Evolutionary conservation across 768 basidiomycete species (phyloP).

Genomic region (Leccinum arenicola): DNA sequence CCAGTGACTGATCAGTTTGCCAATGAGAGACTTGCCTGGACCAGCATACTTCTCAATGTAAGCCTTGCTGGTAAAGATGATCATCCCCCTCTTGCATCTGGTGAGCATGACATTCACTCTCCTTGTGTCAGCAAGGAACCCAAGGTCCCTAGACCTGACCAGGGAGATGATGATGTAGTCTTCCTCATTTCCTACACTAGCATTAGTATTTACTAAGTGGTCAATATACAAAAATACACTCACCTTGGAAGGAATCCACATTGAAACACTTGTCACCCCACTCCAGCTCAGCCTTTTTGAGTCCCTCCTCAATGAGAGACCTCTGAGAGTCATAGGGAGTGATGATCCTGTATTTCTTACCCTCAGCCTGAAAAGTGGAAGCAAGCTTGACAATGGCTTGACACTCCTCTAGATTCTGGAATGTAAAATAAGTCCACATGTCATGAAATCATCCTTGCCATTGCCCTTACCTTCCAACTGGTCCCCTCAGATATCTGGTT

Average conservation of each 20-base stretch:
- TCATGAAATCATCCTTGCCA: background rate
- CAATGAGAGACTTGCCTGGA: slow-evolving; percentile 46
- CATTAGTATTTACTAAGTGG: background rate
- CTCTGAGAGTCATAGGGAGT: slow-evolving; percentile 83
- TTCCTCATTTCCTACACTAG: slow-evolving; percentile 71
- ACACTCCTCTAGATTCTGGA: slow-evolving; percentile 61
- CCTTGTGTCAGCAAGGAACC: slow-evolving; percentile 63
- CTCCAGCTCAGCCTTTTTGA: slow-evolving; percentile 47
- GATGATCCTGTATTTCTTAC: slow-evolving; percentile 59
- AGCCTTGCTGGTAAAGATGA: slow-evolving; percentile 58
- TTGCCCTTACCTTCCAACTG: slow-evolving; percentile 39
- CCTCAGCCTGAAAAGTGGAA: slow-evolving; percentile 47
- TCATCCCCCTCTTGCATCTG: slow-evolving; percentile 76
- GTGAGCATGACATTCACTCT: slow-evolving; percentile 89
- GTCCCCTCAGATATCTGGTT: slow-evolving; percentile 34
- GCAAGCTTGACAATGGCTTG: slow-evolving; percentile 57
- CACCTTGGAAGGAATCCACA: slow-evolving; percentile 81
- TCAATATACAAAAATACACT: slow-evolving; percentile 9
- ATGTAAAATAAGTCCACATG: background rate
- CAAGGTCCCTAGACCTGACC: slow-evolving; percentile 59
- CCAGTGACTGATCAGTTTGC: slow-evolving; percentile 31
- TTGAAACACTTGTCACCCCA: slow-evolving; percentile 76
- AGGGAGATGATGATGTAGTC: slow-evolving; percentile 73
- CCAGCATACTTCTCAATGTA: slow-evolving; percentile 56
- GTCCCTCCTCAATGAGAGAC: slow-evolving; percentile 49